Conservation (phyloP, 2,329 filamentous ascomycete species). For the Talaromyces sp. region DNA sequence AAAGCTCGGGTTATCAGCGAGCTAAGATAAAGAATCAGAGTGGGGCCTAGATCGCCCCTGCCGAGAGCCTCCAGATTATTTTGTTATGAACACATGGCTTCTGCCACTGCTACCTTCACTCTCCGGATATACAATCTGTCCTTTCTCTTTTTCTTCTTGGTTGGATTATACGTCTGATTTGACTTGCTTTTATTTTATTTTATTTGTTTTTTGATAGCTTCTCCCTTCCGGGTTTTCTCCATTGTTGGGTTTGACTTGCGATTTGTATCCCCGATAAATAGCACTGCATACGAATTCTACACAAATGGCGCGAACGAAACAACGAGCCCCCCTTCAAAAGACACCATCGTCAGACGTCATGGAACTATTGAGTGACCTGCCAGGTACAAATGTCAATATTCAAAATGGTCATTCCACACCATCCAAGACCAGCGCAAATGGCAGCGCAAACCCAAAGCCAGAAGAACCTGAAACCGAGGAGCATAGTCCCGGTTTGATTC, state of each 20-base stretch:
- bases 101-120: slow-evolving; percentile 1
- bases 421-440: slow-evolving; percentile 26
- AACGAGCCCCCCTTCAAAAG: slow-evolving; percentile 61
- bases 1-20: slow-evolving; percentile 14
- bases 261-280: neutral
- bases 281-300: neutral
- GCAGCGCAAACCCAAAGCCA: slow-evolving; percentile 20
- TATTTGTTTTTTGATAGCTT: neutral
- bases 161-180: neutral
- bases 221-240: neutral
- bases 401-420: slow-evolving; percentile 8
- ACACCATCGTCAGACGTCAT: slow-evolving; percentile 65
- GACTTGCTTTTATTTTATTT: neutral
- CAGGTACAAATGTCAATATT: slow-evolving; percentile 24
- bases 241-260: neutral
- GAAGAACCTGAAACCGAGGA: slow-evolving; percentile 6
- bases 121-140: neutral
- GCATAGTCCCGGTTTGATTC: slow-evolving; percentile 58
- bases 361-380: slow-evolving; percentile 32
- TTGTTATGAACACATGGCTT: slow-evolving; percentile 19
- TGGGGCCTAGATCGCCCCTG: neutral
- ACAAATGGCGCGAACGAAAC: slow-evolving; percentile 69
- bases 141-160: neutral
- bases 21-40: neutral
- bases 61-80: slow-evolving; percentile 2